Evolutionary conservation across 352 stramenopile genomes (phyloP), one percentile per base, ranked within the genome.

Genomic region (Phytophthora niederhauseri): DNA sequence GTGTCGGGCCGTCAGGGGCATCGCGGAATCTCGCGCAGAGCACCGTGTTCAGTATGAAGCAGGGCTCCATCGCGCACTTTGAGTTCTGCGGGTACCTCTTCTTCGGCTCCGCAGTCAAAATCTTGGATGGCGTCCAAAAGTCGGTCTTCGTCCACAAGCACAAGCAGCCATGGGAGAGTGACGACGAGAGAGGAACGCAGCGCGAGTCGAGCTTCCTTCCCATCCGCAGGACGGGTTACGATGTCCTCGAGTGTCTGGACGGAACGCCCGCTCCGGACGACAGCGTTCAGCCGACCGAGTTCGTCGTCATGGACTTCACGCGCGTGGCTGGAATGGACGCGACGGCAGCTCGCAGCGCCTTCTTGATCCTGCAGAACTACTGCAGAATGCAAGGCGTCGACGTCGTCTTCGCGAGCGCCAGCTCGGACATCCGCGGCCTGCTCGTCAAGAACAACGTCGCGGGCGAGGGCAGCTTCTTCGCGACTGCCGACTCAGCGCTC

Each of bases 251-350:
- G 52, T 91, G 82, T 31, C 69, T 93, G 1, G 82, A 93, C 51
- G 87, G 84, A 22, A 89, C 73, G 2, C 65, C 76, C 0, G 69
- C 72, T 17, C 57, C 19, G 2, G 77, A 79, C 50, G 66, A 68
- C 1, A 62, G 75, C 5, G 80, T 73, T 0, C 24, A 84, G 9
- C 78, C 80, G 17, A 92, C 86, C 3, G 73, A 91, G 68, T 92
- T 80, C 55, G 70, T 96, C 9, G 83, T 97, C 28, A 86, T 97
- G 71, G 88, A 97, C 57, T 97, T 97, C 61, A 81, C 69, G 4
- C 85, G 81, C 36, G 89, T 97, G 3, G 90, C 84, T 3, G 88
- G 89, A 12, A 95, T 97, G 81, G 89, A 97, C 61, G 84, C 87
- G 0, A 94, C 89, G 2, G 87, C 88, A 0, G 82, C 84, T 14